Evolutionary conservation across 768 basidiomycete genomes (phyloP), one percentile per base, ranked within the genome.

Genomic region (Fistulinella prunicolor): DNA sequence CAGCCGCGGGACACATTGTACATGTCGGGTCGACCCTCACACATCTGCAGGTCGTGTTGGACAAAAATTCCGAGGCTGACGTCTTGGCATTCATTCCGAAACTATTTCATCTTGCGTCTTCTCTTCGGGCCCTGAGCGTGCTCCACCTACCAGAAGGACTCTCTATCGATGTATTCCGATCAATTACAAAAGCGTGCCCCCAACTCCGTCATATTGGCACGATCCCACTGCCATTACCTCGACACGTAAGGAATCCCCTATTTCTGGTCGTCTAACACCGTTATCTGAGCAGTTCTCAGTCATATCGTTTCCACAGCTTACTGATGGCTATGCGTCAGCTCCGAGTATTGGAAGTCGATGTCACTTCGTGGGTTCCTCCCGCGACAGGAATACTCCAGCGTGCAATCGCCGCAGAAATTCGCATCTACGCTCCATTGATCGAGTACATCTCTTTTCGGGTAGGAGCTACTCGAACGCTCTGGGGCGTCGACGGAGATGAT

Each of bases 21-120:
- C 53, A 51, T 24, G 42, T 64, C 9, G 49, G 66, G 10, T 64
- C 68, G 37, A 65, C 73, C 2, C 66, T 81, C 50, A 71, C 70
- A 1, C 71, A 79, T 46, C 38, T 82, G 8, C 80, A 78, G 48
- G 58, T 78, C 37, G 42, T 51, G 8, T 50, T 77, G n/a, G 74
- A 76, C 46, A 64, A 65, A 21, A 72, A 73, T 22, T 57, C 66
- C 21, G 60, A 60, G 35, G 53, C 50, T 6, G 60, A 68, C 38
- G 21, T 70, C 13, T 51, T 70, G 44, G 43, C 55, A 1, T 62
- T 73, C 52, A 47, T 76, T 23, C 60, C 64, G 14, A 65, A 60
- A 28, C 62, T 77, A 22, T 28, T 34, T 30, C 56, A 50, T 43
- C 57, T 59, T 38, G 50, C 61, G 30, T 62, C 55, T 50, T 61